Base-by-base conservation (phyloP, 75 land plant species). In the Azolla pinnata region DNA sequence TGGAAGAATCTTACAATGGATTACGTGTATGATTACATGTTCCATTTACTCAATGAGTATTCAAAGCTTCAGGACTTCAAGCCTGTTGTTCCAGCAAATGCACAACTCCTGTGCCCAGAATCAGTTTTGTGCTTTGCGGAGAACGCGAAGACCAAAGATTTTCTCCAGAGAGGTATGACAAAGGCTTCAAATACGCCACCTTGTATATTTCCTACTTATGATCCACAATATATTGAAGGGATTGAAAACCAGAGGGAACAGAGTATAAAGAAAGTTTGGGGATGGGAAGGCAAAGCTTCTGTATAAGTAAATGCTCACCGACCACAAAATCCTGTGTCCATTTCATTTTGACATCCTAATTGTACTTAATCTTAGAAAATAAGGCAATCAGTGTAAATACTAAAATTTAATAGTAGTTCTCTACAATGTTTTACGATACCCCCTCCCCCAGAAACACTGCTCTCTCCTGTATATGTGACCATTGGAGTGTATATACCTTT, bases 11-110 rank as follows among this genome's bases (percentile, higher is more conserved):
- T 83, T 61, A 80, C 47, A 47, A 86, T 86, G 87, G 79, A 80
- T 23, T 35, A 55, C n/a, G 84, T 83, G 0, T 86, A 86, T 52
- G 78, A 77, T 30, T 83, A 86, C 74, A 86, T 86, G 87, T 78
- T 65, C 63, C 90, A 83, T 60, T 66, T 86, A 33, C 57, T 86
- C 17, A 53, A 26, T 14, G 87, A 80, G 68, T 86, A 86, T 73
- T 78, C 87, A 14, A 83, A 86, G 64, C 64, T 86, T 47, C 87
- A 64, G 40, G 64, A 75, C n/a, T 86, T 80, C 72, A 75, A 63
- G 47, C 90, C 84, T 1, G 50, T 3, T 2, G 60, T 64, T 12
- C 90, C 87, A 29, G 25, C 71, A 1, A 38, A 71, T 10, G 83
- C 89, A 8, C 61, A 57, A 45, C 33, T 57, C 20, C 46, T 71